Base-by-base conservation (phyloP, 805 yeast genomes). In the Maudiozyma barnettii region DNA sequence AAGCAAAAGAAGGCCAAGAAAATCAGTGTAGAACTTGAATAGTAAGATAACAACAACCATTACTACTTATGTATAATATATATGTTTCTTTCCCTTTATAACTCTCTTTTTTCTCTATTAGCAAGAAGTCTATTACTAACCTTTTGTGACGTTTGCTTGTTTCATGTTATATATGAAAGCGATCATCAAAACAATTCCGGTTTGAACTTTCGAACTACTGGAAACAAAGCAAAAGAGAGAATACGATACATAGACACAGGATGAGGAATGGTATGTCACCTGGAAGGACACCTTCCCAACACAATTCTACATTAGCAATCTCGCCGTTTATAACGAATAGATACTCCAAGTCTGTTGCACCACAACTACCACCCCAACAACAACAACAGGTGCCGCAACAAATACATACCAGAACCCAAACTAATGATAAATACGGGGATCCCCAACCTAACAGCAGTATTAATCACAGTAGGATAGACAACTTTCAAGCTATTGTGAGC, bases 301-400 rank as follows among this genome's bases (percentile, higher is more conserved):
- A 81, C 60, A 82, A 77, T 51, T 83, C 91, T 1, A 82, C 89
- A 4, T 64, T 84, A 43, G 82, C 82, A 23, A 82, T 84, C 23
- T 82, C 90, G 3, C 91, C 93, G 0, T 68, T 79, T 54, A 70
- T 83, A 29, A 67, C 71, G 4, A 55, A 67, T 56, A 55, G 56
- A 41, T 41, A 39, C 41, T 23, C 39, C 5, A 36, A 22, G 10
- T n/a, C 20, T 9, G 39, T 19, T 16, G 22, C 20, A 18, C 20
- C 66, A 65, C 10, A 16, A 68, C 22, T 12, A 6, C 20, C 66
- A 65, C 10, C 13, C 68, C 22, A 30, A 26, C 45, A 21, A 35
- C 47, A 48, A 38, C 45, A 21, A 31, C 39, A 30, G 31, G 20
- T 44, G 40, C 39, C 53, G 45, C 33, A 5, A 37, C 44, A 39